These are phyloP conservation scores for Yarrowia divulgata DNA, from an alignment of 805 yeast genomes.

Conservation along the genomic window DNA sequence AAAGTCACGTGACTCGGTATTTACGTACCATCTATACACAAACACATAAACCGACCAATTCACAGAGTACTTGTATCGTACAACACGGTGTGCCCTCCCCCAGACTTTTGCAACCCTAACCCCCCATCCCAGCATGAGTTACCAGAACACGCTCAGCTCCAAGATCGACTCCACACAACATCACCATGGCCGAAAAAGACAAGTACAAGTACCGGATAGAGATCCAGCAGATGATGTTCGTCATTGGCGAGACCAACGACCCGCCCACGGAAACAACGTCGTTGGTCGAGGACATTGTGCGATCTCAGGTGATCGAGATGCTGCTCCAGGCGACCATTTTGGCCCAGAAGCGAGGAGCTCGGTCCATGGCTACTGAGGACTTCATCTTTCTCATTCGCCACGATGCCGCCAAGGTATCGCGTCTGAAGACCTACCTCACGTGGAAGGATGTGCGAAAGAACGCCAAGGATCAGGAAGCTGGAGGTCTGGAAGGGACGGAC, in stretches of 20 bases:
- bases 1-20: too few relatives aligned
- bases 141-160: not conserved
- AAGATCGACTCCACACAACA: not conserved
- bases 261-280: slow-evolving; percentile 92
- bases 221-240: slow-evolving; percentile 99
- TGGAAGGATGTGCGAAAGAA: slow-evolving; percentile 97
- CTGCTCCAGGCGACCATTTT: slow-evolving; percentile 76
- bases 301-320: slow-evolving; percentile 92
- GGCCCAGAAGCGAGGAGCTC: slow-evolving; percentile 80
- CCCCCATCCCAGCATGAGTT: not conserved
- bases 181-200: slow-evolving; percentile 41
- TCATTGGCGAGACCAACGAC: slow-evolving; percentile 91
- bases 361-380: slow-evolving; percentile 89
- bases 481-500: slow-evolving; percentile 63
- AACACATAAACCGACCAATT: too few relatives aligned
- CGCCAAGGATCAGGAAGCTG: slow-evolving; percentile 70
- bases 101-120: not conserved
- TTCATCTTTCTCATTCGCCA: slow-evolving; percentile 90
- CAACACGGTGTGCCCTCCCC: too few relatives aligned
- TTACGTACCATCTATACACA: too few relatives aligned
- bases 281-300: slow-evolving; percentile 92
- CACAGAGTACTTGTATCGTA: too few relatives aligned
- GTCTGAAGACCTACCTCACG: slow-evolving; percentile 86
- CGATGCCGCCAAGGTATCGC: slow-evolving; percentile 90
- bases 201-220: slow-evolving; percentile 81